phyloP scores from a whole-genome alignment of 176 grass and related monocot species.

The Musa itinerans region DNA sequence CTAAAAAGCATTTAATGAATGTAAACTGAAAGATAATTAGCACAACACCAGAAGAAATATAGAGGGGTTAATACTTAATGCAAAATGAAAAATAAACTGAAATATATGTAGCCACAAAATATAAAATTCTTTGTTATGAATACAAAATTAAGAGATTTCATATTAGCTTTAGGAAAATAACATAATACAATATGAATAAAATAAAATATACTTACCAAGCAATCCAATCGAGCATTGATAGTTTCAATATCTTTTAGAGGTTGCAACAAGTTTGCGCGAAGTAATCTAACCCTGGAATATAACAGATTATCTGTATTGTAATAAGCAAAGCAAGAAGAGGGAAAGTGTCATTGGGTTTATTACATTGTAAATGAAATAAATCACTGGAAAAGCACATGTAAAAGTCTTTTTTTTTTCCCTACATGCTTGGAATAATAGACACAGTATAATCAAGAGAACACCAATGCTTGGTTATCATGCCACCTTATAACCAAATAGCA shows the following conservation, averaged over 20 bases:
- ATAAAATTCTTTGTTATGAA: not conserved
- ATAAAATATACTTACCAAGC: constrained; percentile 53
- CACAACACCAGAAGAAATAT: not conserved
- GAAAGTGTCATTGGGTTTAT: not conserved
- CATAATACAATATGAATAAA: not conserved
- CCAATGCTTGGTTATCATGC: not conserved
- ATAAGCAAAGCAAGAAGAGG: not conserved
- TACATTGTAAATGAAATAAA: not conserved
- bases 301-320: not conserved
- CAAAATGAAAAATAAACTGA: not conserved
- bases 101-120: not conserved
- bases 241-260: constrained; percentile 88
- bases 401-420: not conserved
- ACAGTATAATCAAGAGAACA: not conserved
- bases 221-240: constrained; percentile 83
- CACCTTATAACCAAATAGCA: not conserved
- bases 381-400: not conserved
- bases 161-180: not conserved
- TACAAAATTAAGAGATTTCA: not conserved
- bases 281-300: constrained; percentile 69
- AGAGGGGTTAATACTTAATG: not conserved
- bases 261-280: constrained; percentile 89
- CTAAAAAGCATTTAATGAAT: not conserved
- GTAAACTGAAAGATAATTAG: not conserved
- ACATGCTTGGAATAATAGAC: not conserved